Base-by-base conservation (phyloP, 805 yeast genomes). In the Pichia phayaonensis region DNA sequence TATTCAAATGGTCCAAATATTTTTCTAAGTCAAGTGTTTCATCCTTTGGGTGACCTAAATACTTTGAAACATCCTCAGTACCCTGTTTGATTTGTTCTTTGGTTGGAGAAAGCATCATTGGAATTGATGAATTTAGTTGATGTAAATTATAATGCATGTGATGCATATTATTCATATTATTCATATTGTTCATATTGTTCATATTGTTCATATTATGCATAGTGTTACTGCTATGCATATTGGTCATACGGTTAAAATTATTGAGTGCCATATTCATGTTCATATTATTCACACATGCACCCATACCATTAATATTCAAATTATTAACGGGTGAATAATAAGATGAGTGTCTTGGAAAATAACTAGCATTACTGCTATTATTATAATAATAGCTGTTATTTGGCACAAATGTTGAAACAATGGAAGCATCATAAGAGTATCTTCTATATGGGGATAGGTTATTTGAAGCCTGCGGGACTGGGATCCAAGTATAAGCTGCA, bases 41-140 rank as follows among this genome's bases (percentile, higher is more conserved):
- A 2, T 52, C 46, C 3, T 62, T 38, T 21, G 68, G 68, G 1
- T 57, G 49, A 4, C 62, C 61, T 42, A 66, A 63, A 51, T 66
- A 66, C 21, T 42, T 24, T 16, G 61, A 59, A 21, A 64, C 66
- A 16, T 61, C 63, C 34, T 57, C 57, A 43, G 57, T 54, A 2
- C 60, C 61, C 29, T 58, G 60, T n/a, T 56, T 39, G 24, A 59
- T 55, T 34, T 61, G 65, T 16, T 63, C 65, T 39, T 62, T 42
- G 11, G 46, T 34, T 38, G 46, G 46, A 11, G 31, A 22, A 16
- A 42, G 31, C 13, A 41, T 22, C 20, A 18, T 31, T 48, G 26
- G 51, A 31, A 44, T 23, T 8, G 21, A 10, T n/a, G 38, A 34
- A 34, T 34, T 34, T 16, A 34, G 27, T 29, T 31, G 27, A 24